Evolutionary conservation across 495 filamentous ascomycete genomes (phyloP).

Genomic region (Rhypophila decipiens): DNA sequence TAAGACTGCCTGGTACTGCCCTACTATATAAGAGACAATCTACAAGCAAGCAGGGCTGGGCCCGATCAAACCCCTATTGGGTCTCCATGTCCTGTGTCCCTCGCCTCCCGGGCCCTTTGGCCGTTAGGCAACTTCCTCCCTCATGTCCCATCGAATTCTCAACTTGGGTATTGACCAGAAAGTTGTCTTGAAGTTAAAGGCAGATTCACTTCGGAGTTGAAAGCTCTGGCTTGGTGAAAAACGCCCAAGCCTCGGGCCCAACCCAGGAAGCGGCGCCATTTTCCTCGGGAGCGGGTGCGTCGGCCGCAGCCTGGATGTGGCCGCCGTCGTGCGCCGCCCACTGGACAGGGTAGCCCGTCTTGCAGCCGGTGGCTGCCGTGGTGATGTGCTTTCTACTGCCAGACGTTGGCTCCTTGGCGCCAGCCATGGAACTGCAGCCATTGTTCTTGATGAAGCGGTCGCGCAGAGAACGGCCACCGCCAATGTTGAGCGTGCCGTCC

Average conservation of each 20-base stretch:
- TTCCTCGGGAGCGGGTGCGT: conserved; percentile 5
- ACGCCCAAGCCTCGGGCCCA: conserved; percentile 11
- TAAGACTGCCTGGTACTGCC: too few species aligned
- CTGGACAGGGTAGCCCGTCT: conserved; percentile 18
- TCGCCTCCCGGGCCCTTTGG: too few species aligned
- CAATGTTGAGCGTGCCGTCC: conserved; percentile 30
- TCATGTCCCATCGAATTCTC: too few species aligned
- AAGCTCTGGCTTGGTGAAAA: conserved; percentile 13
- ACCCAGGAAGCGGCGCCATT: conserved; percentile 10
- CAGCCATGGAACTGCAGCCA: conserved; percentile 21
- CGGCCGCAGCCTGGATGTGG: conserved; percentile 9
- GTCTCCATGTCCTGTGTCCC: too few species aligned
- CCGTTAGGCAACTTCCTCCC: too few species aligned
- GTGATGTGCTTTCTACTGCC: conserved; percentile 24
- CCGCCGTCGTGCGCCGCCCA: conserved; percentile 16
- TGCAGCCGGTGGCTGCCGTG: conserved; percentile 22
- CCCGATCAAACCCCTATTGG: too few species aligned
- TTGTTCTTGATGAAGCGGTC: conserved; percentile 34
- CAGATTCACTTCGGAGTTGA: too few species aligned
- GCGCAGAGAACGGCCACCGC: conserved; percentile 24
- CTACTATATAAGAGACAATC: too few species aligned
- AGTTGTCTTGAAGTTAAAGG: too few species aligned
- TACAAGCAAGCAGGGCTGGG: too few species aligned
- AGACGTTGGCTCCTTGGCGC: conserved; percentile 17
- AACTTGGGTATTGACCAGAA: too few species aligned